Evolutionary conservation across 768 basidiomycete species (phyloP), one percentile per base, ranked within the genome.

Genomic region (Russula brevipes): DNA sequence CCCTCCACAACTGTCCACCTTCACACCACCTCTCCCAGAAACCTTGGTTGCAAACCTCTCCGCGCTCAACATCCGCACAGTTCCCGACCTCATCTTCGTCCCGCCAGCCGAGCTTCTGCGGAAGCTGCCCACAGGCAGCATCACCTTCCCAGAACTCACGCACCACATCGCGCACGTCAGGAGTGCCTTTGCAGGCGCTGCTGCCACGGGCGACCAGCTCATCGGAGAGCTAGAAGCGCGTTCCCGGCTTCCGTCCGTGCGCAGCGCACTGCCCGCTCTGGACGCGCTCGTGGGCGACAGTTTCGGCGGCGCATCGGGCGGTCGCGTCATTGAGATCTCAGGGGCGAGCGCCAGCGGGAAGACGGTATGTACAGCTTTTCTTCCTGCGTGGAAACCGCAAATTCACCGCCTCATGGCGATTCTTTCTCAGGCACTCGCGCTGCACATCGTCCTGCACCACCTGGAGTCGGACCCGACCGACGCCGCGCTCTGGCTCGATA

Each of bases 401-500:
- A 16, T 35, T 14, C n/a, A 42, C 24, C 24, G 3, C 8, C 44
- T 44, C 64, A 60, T 57, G 12, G 50, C n/a, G 24, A 19, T 24
- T 24, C 24, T 24, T 1, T 50, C 53, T 44, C 68, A 91, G 90
- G 76, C 78, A 14, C 74, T 92, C 6, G 83, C 82, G 1, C 70
- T 87, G 41, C 84, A 88, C 57, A 72, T 87, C 16, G 77, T 82
- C 44, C 72, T 89, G 24, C 77, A 79, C 19, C 78, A 84, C 69
- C 79, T 91, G 4, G 71, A 73, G 2, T 62, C 70, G 17, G 54
- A 76, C 57, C 60, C 65, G 19, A 67, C 77, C n/a, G 71, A 77
- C 2, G 76, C 71, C 54, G 82, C 78, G 1, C 70, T 84, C 5
- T 92, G 90, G 90, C 79, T 92, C 51, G 89, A 92, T 68, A 86